Percentiles rank a stretch among this genome's conserved stretches.
phyloP scores from a whole-genome alignment of 768 basidiomycete genomes.

The Boletus vermiculosoides region DNA sequence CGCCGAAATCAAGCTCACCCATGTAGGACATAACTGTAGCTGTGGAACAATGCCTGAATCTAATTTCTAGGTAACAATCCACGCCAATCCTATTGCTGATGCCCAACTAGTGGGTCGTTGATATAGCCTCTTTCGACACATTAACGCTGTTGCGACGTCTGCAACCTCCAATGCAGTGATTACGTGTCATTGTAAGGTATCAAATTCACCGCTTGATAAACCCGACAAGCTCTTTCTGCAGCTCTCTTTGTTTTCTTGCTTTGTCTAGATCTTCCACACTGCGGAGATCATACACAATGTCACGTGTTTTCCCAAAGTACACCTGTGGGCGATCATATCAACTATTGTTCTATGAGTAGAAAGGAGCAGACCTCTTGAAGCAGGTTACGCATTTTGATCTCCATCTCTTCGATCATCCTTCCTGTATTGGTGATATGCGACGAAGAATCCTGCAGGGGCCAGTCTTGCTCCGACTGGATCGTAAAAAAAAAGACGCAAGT shows the following conservation, averaged over 20 bases:
- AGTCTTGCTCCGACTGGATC: slow-evolving; percentile 82
- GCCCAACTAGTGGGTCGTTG: slow-evolving; percentile 38
- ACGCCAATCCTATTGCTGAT: slow-evolving; percentile 95
- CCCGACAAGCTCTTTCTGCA: slow-evolving; percentile 89
- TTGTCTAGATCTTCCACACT: slow-evolving; percentile 84
- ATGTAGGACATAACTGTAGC: slow-evolving; percentile 47
- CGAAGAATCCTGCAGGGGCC: slow-evolving; percentile 70
- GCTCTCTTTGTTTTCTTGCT: slow-evolving; percentile 72
- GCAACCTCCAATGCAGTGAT: slow-evolving; percentile 5
- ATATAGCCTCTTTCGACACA: slow-evolving; percentile 1
- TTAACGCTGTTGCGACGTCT: not conserved
- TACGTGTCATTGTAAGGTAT: slow-evolving; percentile 18
- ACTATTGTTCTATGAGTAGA: not conserved
- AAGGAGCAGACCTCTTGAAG: slow-evolving; percentile 68
- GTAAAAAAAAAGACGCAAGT: slow-evolving; percentile 7
- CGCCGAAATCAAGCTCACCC: slow-evolving; percentile 76
- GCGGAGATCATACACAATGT: slow-evolving; percentile 90
- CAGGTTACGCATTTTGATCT: slow-evolving; percentile 97
- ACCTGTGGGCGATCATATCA: slow-evolving; percentile 47
- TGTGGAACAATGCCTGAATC: slow-evolving; percentile 1
- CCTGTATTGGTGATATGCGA: slow-evolving; percentile 95
- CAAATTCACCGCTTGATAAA: slow-evolving; percentile 66
- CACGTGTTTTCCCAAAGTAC: slow-evolving; percentile 95
- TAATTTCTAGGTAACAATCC: slow-evolving; percentile 68
- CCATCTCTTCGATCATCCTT: slow-evolving; percentile 96